phyloP scores from a whole-genome alignment of 1,284 basidiomycete species.

The Heterobasidion occidentale region DNA sequence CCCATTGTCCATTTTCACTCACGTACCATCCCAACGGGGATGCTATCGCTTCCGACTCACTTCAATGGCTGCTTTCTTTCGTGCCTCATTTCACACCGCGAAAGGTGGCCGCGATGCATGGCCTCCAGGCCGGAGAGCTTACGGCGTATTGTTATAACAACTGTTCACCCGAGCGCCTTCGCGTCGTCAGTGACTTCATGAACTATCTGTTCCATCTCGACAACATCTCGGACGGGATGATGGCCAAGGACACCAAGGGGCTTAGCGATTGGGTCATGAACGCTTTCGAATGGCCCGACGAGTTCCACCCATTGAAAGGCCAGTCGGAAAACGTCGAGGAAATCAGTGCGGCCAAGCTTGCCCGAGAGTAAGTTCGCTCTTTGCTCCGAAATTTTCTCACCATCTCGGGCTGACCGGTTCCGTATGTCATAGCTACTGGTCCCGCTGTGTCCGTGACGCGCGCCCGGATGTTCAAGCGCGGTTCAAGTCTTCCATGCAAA shows the following conservation, averaged over 20 bases:
- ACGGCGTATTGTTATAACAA: conserved; percentile 58
- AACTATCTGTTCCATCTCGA: conserved; percentile 31
- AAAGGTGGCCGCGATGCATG: conserved; percentile 41
- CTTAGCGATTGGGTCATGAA: conserved; percentile 29
- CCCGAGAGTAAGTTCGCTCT: conserved; percentile 18
- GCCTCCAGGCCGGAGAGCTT: conserved; percentile 58
- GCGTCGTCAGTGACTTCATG: conserved; percentile 41
- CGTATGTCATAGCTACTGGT: conserved; percentile 23
- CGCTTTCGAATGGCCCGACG: conserved; percentile 26
- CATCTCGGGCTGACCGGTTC: background rate
- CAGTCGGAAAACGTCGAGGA: conserved; percentile 12
- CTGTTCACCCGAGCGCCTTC: conserved; percentile 43
- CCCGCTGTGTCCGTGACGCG: conserved; percentile 23
- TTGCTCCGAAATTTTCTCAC: conserved; percentile 3
- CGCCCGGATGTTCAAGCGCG: conserved; percentile 18
- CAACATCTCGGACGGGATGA: conserved; percentile 30
- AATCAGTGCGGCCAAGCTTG: conserved; percentile 20
- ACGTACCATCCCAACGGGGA: conserved; percentile 46
- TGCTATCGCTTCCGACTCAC: conserved; percentile 44
- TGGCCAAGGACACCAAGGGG: conserved; percentile 20
- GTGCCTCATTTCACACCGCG: conserved; percentile 45
- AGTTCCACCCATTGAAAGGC: conserved; percentile 19
- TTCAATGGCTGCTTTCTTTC: conserved; percentile 44
- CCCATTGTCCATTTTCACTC: conserved; percentile 50
- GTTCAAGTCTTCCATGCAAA: conserved; percentile 27